Percentiles rank a stretch among this genome's conserved stretches.
Evolutionary conservation across 2,329 filamentous ascomycete genomes (phyloP).

Genomic region (Sordariomycetes sp.): DNA sequence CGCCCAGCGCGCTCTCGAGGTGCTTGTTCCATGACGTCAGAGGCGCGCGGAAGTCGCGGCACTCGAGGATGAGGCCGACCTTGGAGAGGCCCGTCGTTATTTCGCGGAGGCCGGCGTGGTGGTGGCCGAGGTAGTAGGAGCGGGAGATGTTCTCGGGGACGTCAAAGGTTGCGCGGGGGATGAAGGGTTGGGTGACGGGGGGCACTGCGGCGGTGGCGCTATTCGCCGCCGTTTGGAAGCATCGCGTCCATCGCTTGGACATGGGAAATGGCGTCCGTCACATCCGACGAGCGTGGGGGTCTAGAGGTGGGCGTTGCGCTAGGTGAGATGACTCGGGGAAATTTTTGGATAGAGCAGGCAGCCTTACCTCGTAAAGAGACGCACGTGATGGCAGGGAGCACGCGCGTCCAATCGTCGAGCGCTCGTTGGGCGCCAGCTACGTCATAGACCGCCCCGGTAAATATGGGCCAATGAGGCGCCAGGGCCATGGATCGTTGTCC

Average conservation of each 20-base stretch:
- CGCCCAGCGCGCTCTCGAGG: conserved; percentile 66
- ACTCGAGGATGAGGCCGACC: conserved; percentile 85
- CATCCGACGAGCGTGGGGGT: background rate
- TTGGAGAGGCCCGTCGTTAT: conserved; percentile 72
- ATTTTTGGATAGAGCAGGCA: background rate
- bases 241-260: conserved; percentile 6
- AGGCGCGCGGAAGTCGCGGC: conserved; percentile 83
- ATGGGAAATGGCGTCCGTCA: conserved; percentile 1
- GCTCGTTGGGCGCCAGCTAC: background rate
- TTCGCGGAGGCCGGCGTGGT: conserved; percentile 64
- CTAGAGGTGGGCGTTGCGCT: background rate
- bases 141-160: conserved; percentile 62
- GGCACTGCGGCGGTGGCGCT: conserved; percentile 11
- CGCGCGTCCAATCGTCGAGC: background rate
- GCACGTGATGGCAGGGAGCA: conserved; percentile 2
- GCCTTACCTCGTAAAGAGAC: background rate
- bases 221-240: background rate
- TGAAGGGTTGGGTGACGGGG: conserved; percentile 33
- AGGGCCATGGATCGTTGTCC: background rate
- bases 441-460: background rate
- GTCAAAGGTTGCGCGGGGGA: conserved; percentile 62
- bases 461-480: background rate
- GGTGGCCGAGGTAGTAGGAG: conserved; percentile 92
- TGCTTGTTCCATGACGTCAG: conserved; percentile 81
- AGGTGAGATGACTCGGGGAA: background rate